phyloP scores from a whole-genome alignment of 2,329 filamentous ascomycete species.

The Beauveria rudraprayagi region DNA sequence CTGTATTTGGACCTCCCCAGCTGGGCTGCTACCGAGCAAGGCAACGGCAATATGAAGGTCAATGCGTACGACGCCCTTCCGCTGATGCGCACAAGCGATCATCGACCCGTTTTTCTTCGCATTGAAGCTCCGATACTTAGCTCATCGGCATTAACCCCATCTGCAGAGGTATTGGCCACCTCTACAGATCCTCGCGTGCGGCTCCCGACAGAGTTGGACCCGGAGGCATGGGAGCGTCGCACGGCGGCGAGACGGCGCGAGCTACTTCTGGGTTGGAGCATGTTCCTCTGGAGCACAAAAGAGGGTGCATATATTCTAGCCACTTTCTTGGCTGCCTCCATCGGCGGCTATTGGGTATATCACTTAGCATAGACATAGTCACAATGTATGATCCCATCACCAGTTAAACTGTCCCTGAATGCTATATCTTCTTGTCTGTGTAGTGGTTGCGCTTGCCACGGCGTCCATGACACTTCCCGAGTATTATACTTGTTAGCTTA shows the following conservation, averaged over 20 bases:
- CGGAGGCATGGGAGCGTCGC: conserved; percentile 46
- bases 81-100: conserved; percentile 75
- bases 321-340: conserved; percentile 32
- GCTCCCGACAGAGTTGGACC: conserved; percentile 45
- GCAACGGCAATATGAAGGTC: conserved; percentile 36
- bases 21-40: conserved; percentile 33
- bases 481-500: not conserved
- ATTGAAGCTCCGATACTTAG: conserved; percentile 54
- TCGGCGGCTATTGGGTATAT: conserved; percentile 39
- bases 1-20: conserved; percentile 61
- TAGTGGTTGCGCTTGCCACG: not conserved
- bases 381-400: not conserved
- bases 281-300: conserved; percentile 46
- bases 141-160: conserved; percentile 30
- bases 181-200: conserved; percentile 34
- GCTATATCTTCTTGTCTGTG: not conserved
- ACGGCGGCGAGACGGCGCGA: conserved; percentile 38
- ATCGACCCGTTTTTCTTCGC: conserved; percentile 72
- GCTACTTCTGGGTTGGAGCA: conserved; percentile 43
- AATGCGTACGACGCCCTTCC: conserved; percentile 67
- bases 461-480: not conserved
- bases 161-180: conserved; percentile 18
- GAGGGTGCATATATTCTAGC: conserved; percentile 39
- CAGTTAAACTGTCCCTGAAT: not conserved
- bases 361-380: conserved; percentile 5